These are phyloP conservation scores for Pinguiococcus pyrenoidosus DNA, from an alignment of 108 stramenopile species.

Conservation along the genomic window DNA sequence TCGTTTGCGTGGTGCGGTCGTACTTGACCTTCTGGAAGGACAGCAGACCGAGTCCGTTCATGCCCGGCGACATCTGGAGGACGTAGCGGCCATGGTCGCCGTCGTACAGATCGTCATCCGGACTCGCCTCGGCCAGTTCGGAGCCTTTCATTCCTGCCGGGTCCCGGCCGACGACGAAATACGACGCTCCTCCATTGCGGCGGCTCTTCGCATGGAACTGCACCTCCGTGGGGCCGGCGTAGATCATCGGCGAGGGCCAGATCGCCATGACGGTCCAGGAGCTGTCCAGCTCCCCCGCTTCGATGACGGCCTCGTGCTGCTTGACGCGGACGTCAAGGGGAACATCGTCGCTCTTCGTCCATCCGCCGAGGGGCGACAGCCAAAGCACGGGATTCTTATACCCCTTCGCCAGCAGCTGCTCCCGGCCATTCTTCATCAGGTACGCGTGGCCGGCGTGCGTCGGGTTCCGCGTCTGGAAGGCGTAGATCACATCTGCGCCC, in stretches of 20 bases:
- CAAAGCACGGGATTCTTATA: constrained; percentile 89
- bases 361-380: constrained; percentile 92
- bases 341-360: constrained; percentile 96
- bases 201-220: constrained; percentile 94
- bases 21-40: constrained; percentile 96
- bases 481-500: constrained; percentile 92
- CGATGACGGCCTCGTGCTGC: constrained; percentile 87
- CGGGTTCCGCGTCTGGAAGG: constrained; percentile 94
- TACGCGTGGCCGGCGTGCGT: constrained; percentile 98
- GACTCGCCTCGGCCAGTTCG: constrained; percentile 59
- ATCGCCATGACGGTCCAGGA: constrained; percentile 95
- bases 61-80: constrained; percentile 78
- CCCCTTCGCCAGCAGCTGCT: constrained; percentile 65
- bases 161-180: constrained; percentile 93
- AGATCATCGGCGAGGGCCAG: constrained; percentile 97
- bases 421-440: constrained; percentile 87
- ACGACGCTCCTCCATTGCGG: constrained; percentile 70
- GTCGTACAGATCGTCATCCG: constrained; percentile 89
- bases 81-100: constrained; percentile 93
- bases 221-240: constrained; percentile 97
- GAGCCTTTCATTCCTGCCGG: constrained; percentile 94
- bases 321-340: constrained; percentile 92
- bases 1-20: constrained; percentile 82
- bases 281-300: constrained; percentile 75
- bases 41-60: constrained; percentile 84